Evolutionary conservation across 2,329 filamentous ascomycete species (phyloP).

Genomic region (Akanthomyces muscarius): DNA sequence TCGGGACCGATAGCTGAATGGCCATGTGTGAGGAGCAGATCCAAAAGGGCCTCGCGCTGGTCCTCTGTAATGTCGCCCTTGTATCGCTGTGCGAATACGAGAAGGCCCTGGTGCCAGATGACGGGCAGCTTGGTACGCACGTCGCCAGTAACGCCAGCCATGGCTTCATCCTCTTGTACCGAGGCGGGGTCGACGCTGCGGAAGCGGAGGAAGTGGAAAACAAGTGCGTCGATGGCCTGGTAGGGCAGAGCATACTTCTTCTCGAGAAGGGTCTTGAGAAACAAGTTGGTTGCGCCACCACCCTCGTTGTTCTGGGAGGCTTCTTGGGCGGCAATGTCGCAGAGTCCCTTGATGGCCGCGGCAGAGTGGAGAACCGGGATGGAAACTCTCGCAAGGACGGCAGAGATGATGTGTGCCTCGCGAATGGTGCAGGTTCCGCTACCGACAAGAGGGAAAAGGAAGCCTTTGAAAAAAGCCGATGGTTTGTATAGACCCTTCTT

Average conservation of each 20-base stretch:
- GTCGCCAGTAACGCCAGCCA: conserved; percentile 47
- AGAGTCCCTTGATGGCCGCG: conserved; percentile 84
- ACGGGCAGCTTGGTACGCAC: conserved; percentile 70
- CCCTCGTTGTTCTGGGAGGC: conserved; percentile 78
- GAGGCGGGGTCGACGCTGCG: conserved; percentile 61
- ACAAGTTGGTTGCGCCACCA: conserved; percentile 88
- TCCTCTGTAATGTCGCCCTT: conserved; percentile 95
- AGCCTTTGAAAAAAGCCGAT: conserved; percentile 92
- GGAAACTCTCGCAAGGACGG: conserved; percentile 77
- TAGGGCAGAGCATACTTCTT: conserved; percentile 97
- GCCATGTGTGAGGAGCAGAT: conserved; percentile 77
- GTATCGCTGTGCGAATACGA: conserved; percentile 92
- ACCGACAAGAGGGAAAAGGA: conserved; percentile 84
- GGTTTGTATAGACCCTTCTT: conserved; percentile 95
- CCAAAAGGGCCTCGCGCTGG: conserved; percentile 84
- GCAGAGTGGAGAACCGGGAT: conserved; percentile 91
- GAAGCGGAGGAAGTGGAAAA: conserved; percentile 96
- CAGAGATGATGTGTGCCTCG: conserved; percentile 87
- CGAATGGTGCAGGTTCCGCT: conserved; percentile 86
- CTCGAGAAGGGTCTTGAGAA: conserved; percentile 88
- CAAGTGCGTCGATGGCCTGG: conserved; percentile 88
- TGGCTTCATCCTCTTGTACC: conserved; percentile 49
- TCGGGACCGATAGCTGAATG: conserved; percentile 89
- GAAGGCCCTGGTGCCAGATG: conserved; percentile 90
- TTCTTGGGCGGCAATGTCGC: conserved; percentile 90